These are phyloP conservation scores for Penicillium crustosum DNA, from an alignment of 2,329 filamentous ascomycete species.

Conservation along the genomic window DNA sequence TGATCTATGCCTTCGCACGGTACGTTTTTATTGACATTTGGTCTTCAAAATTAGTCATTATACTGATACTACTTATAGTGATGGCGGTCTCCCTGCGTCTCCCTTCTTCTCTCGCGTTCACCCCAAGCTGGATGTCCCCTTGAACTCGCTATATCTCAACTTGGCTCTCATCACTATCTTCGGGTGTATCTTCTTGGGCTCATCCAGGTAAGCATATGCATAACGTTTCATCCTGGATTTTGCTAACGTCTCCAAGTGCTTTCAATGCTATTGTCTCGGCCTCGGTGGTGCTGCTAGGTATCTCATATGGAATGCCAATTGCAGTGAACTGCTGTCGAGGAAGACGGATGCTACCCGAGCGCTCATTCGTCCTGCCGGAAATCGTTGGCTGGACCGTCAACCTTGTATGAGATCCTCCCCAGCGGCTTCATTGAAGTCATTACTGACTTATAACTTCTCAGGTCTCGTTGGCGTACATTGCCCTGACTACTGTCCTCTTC, in stretches of 20 bases:
- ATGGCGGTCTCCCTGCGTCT: conserved; percentile 66
- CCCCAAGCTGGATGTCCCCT: conserved; percentile 59
- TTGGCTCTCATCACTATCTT: conserved; percentile 64
- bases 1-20: conserved; percentile 39
- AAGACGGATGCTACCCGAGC: conserved; percentile 62
- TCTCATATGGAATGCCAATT: conserved; percentile 74
- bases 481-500: conserved; percentile 72
- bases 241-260: conserved; percentile 42
- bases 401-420: conserved; percentile 37
- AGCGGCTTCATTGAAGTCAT: neutral
- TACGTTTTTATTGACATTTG: conserved; percentile 3
- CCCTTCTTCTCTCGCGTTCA: conserved; percentile 62
- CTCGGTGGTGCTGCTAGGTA: conserved; percentile 68
- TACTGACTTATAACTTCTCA: conserved; percentile 36
- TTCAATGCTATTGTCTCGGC: conserved; percentile 72
- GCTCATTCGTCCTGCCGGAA: conserved; percentile 56
- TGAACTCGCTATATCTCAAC: conserved; percentile 66
- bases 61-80: conserved; percentile 40
- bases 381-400: conserved; percentile 62
- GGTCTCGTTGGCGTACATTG: conserved; percentile 61
- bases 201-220: conserved; percentile 31
- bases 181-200: conserved; percentile 69
- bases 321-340: conserved; percentile 67
- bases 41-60: no score
- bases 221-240: neutral